Base-by-base conservation (phyloP, 164 flowering plant species). In the Stephania japonica region DNA sequence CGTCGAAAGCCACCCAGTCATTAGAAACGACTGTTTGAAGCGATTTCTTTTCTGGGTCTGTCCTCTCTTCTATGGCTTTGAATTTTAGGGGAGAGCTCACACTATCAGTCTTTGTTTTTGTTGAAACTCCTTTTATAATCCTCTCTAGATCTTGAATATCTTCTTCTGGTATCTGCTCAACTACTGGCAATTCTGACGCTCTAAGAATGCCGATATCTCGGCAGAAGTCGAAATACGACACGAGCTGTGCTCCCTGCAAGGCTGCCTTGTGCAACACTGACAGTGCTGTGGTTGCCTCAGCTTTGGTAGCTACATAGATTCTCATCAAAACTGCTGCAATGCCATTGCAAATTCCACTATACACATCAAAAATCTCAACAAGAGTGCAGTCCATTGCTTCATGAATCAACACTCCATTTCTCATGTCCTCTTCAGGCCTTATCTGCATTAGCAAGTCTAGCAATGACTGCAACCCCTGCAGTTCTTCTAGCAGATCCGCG, bases 321-420 rank as follows among this genome's bases (percentile, higher is more conserved):
- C 78, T 73, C 64, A 77, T 27, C 12, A 93, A 67, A 73, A 84
- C 77, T 3, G 71, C 69, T 0, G 92, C 89, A n/a, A 91, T 79
- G 21, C 84, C 89, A 6, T 75, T 74, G 72, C 95, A 88, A 0
- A 93, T 86, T 66, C 72, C 75, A 78, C 88, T 83, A 72, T 91
- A 93, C 24, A 90, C 70, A 0, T 88, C 91, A 73, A 87, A 91
- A 18, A 93, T 83, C 80, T 96, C 99, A 1, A 86, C 78, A 4
- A 90, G 47, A 0, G 89, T 72, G 61, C 91, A 85, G 50, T 91
- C 90, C 94, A 93, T 87, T 18, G 92, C 95, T 69, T 93, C 98
- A 1, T 83, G 76, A 32, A 93, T 74, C 27, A 90, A 73, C 6
- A 9, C 69, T 1, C 23, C 78, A 2, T 63, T 70, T 82, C 81